Conservation (phyloP, 257 asterid species). For the Petunia axillaris region DNA sequence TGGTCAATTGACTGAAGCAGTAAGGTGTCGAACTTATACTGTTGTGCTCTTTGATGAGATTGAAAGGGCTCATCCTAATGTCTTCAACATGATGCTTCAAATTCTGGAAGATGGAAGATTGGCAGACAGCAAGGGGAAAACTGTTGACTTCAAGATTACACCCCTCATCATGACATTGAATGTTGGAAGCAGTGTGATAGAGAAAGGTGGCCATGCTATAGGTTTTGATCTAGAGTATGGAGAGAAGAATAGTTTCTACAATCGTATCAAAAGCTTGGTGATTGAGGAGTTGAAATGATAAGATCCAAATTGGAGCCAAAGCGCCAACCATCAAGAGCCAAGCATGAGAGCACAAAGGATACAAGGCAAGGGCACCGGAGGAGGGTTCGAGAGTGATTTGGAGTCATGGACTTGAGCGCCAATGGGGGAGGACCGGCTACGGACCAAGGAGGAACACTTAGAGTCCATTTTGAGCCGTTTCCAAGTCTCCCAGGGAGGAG, state of each 20-base stretch:
- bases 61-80: conserved; percentile 83
- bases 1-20: conserved; percentile 84
- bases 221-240: conserved; percentile 68
- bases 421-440: no score
- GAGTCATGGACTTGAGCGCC: no score
- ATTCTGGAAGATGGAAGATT: conserved; percentile 84
- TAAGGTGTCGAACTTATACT: conserved; percentile 73
- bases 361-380: no score
- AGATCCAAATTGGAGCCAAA: no score
- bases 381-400: no score
- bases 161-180: conserved; percentile 84
- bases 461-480: no score
- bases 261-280: conserved; percentile 61
- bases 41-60: conserved; percentile 81
- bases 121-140: conserved; percentile 82
- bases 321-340: no score
- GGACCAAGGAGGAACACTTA: no score
- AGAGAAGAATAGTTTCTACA: conserved; percentile 68
- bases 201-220: conserved; percentile 58
- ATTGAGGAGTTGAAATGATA: conserved; percentile 70
- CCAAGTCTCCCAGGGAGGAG: no score
- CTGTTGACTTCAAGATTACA: conserved; percentile 83
- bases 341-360: no score
- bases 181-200: conserved; percentile 72
- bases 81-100: conserved; percentile 84